Percentiles rank a stretch among this genome's conserved stretches.
These are phyloP conservation scores for Aspergillaceae sp. DNA, from an alignment of 2,329 filamentous ascomycete species.

Conservation along the genomic window DNA sequence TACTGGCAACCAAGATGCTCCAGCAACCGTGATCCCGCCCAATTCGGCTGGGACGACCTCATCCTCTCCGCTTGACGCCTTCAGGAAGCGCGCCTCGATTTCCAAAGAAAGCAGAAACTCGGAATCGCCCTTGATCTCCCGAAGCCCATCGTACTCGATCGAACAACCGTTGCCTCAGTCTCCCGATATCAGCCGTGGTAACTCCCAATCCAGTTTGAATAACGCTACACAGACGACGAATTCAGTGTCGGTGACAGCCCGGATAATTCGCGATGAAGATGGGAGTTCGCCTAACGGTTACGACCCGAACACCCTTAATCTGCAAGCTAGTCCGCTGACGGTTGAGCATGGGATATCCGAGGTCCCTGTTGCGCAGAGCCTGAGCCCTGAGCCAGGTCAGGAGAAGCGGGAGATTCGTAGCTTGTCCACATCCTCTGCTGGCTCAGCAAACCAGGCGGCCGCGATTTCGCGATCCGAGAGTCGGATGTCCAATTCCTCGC, in stretches of 20 bases:
- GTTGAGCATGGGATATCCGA: constrained; percentile 55
- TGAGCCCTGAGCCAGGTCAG: constrained; percentile 11
- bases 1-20: constrained; percentile 40
- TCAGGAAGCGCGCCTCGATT: constrained; percentile 35
- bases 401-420: constrained; percentile 25
- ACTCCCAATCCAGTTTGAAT: constrained; percentile 18
- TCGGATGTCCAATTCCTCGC: constrained; percentile 32
- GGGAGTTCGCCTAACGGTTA: constrained; percentile 18
- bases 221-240: constrained; percentile 38
- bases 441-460: constrained; percentile 34
- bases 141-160: constrained; percentile 19
- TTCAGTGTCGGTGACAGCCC: constrained; percentile 80
- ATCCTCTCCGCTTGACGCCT: constrained; percentile 50
- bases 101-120: constrained; percentile 20
- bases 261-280: constrained; percentile 58
- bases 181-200: constrained; percentile 22
- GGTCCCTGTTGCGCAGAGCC: constrained; percentile 9
- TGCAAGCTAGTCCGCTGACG: constrained; percentile 50
- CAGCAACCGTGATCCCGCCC: constrained; percentile 16
- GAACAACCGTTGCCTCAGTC: constrained; percentile 20
- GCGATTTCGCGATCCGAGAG: constrained; percentile 29
- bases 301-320: constrained; percentile 31
- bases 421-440: constrained; percentile 33
- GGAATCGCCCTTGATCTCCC: constrained; percentile 16
- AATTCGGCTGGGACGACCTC: constrained; percentile 46